A percentile compares a stretch with the other conserved stretches of the same genome.
Evolutionary conservation across 345 rosid species (phyloP).

Genomic region (Dipteronia dyeriana): DNA sequence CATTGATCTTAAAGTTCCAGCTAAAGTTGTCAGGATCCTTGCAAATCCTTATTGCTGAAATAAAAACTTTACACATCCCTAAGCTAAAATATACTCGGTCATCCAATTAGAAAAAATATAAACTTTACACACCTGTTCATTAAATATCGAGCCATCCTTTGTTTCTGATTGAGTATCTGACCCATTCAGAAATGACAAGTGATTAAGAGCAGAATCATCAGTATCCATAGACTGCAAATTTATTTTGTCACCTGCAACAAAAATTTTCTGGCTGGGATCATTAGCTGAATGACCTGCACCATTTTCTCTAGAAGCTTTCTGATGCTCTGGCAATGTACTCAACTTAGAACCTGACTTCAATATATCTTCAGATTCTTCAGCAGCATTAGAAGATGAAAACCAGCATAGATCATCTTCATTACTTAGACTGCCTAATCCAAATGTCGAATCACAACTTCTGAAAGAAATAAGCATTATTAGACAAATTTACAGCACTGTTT

Average conservation of each 20-base stretch:
- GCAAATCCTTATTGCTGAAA: not conserved
- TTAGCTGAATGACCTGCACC: constrained; percentile 36
- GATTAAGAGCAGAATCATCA: constrained; percentile 34
- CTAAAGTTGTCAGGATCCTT: not conserved
- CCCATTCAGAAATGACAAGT: constrained; percentile 28
- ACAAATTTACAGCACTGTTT: not conserved
- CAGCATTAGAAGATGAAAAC: constrained; percentile 60
- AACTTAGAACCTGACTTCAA: constrained; percentile 46
- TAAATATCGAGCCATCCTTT: constrained; percentile 38
- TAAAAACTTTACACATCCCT: not conserved
- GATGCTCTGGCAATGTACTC: constrained; percentile 38
- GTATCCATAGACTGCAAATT: constrained; percentile 29
- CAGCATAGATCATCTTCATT: constrained; percentile 70
- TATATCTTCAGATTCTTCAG: constrained; percentile 53
- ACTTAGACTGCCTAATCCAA: constrained; percentile 64
- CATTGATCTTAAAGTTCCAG: not conserved
- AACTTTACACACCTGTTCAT: constrained; percentile 52
- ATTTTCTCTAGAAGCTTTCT: constrained; percentile 39
- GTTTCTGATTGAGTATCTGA: constrained; percentile 40
- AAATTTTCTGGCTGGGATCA: constrained; percentile 38
- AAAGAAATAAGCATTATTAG: constrained; percentile 15
- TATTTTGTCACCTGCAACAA: constrained; percentile 31
- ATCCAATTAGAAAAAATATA: not conserved
- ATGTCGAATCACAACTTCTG: constrained; percentile 86
- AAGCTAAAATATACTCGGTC: not conserved